Percentiles rank a stretch among this genome's conserved stretches.
These are phyloP conservation scores for Leavenworthia alabamica DNA, from an alignment of 345 rosid genomes.

Conservation along the genomic window DNA sequence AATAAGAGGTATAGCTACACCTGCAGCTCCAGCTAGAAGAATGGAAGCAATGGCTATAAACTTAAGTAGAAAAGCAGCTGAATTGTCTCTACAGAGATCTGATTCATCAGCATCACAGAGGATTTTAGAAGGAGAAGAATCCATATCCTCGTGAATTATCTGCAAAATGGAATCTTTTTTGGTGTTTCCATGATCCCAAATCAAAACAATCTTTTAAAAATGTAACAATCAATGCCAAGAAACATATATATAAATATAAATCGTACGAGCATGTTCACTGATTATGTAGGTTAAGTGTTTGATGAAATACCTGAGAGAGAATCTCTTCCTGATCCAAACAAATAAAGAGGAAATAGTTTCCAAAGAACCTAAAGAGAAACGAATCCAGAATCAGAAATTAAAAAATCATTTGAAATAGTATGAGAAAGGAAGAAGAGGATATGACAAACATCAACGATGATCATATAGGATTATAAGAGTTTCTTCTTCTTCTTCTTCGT, in stretches of 20 bases:
- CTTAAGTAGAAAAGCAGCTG: constrained; percentile 54
- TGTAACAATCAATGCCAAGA: background rate
- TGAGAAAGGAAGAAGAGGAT: background rate
- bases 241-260: too few relatives aligned
- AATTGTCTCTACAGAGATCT: constrained; percentile 55
- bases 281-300: background rate
- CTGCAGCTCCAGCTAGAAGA: constrained; percentile 59
- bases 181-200: background rate
- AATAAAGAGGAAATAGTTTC: constrained; percentile 31
- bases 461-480: constrained; percentile 23
- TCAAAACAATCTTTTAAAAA: background rate
- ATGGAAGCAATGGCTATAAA: constrained; percentile 69
- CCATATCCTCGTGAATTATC: constrained; percentile 27
- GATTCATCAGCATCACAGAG: constrained; percentile 38
- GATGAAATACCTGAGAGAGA: constrained; percentile 40
- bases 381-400: background rate
- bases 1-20: constrained; percentile 67
- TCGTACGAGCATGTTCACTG: background rate
- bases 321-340: constrained; percentile 31
- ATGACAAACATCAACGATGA: constrained; percentile 22
- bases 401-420: background rate
- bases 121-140: constrained; percentile 17
- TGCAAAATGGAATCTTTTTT: constrained; percentile 38
- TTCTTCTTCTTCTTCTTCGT: background rate
- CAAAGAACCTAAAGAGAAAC: constrained; percentile 33